Evolutionary conservation across 805 yeast species (phyloP), one percentile per base, ranked within the genome.

Genomic region (Saccharomycopsis fermentans): DNA sequence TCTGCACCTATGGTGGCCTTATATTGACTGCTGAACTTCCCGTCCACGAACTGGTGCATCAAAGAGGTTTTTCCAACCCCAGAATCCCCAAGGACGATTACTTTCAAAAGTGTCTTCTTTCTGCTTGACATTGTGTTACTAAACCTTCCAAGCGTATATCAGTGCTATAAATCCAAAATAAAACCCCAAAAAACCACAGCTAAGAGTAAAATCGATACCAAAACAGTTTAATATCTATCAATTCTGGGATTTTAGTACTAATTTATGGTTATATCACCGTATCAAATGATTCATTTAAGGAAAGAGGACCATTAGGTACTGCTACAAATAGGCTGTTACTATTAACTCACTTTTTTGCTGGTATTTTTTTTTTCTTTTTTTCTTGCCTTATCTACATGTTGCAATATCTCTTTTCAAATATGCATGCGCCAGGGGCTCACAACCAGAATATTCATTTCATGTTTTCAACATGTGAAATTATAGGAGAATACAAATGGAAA

Each of bases 1-100:
- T 94, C 98, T 1, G 98, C 98, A 9, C 99, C 99, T 64, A 92
- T 92, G 16, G 99, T 92, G 32, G 98, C 97, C 69, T 92, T 94
- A 73, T 94, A 94, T 71, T 92, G 98, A 65, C 91, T 92, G 47
- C 90, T 83, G 73, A 92, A 92, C 77, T 90, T 91, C 68, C 88
- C 90, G 73, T 90, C 90, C 64, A 94, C 97, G 73, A 90, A 92
- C 71, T 92, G 96, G 72, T 92, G 98, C 96, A 92, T 91, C 64
- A 92, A 76, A 3, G 97, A 90, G 32, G 98, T 92, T 76, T 92
- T 92, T 29, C 99, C 99, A 53, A 94, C 98, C 57, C 98, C 98
- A 1, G 96, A 87, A 71, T 94, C 98, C 47, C 99, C 99, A 57
- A 92, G 78, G 58, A 92, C 90, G 70, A 92, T 92, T 62, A 92